Evolutionary conservation across 164 flowering plant genomes (phyloP), one percentile per base, ranked within the genome.

Genomic region (Dillenia turbinata): DNA sequence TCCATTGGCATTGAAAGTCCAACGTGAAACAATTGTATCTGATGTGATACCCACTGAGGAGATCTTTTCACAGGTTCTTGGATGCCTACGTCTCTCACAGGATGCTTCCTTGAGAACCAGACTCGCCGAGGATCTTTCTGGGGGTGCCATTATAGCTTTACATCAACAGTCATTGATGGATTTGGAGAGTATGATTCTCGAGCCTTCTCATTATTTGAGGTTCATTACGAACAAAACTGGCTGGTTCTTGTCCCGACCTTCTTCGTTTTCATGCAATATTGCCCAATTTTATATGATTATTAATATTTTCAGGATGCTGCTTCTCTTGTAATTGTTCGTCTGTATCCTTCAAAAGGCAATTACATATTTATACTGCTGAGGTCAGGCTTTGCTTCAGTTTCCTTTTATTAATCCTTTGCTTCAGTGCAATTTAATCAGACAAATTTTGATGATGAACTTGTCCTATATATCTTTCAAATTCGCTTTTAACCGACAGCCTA

Each of bases 121-220:
- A 62, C 76, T 94, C 46, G 67, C 82, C 59, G 95, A 86, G 75
- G 78, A 80, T 77, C 68, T 89, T 17, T 92, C 83, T 61, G 76
- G 82, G 46, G 64, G 55, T 60, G 67, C 61, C 59, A 79, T 72
- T 44, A 45, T 73, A 69, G 81, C 85, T 65, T 70, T 85, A 66
- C 90, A 75, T 67, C 73, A 84, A 10, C 81, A 49, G 54, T 81
- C 97, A 19, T 59, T 90, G 90, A 90, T 71, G 98, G 98, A 61
- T 93, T 93, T 77, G 96, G 90, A 58, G 94, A 90, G 71, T 93
- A 87, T 63, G 97, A 90, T 57, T 86, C 94, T 59, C 87, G 96
- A 66, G 86, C 98, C 17, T 84, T 88, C 68, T 87, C 97, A 60
- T 64, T 93, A 71, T 76, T 90, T 56, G 92, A 93, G 98, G 97